Conservation (phyloP, 345 rosid species). For the Nephelium lappaceum region DNA sequence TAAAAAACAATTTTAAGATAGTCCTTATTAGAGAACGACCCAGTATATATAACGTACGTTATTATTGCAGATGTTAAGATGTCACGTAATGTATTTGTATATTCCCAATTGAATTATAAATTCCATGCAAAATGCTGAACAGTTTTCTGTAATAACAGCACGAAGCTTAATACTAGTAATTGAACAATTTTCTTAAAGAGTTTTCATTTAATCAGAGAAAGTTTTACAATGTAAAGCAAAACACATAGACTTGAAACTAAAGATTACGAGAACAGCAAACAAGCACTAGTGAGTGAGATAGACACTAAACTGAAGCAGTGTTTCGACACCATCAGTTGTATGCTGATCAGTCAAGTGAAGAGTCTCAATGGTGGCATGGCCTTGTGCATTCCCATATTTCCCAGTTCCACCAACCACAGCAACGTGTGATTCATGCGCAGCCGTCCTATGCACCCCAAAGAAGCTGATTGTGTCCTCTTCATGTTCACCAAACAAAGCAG, state of each 20-base stretch:
- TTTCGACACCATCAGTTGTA: slow-evolving; percentile 53
- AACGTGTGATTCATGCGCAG: slow-evolving; percentile 39
- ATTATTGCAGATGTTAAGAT: too few species aligned
- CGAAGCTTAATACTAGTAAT: too few species aligned
- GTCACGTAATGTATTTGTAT: too few species aligned
- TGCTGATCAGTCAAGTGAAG: slow-evolving; percentile 48
- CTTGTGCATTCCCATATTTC: slow-evolving; percentile 48
- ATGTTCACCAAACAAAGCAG: slow-evolving; percentile 30
- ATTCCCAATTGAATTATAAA: too few species aligned
- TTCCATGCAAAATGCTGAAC: too few species aligned
- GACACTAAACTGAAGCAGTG: slow-evolving; percentile 43
- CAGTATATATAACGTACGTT: too few species aligned
- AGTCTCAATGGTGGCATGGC: slow-evolving; percentile 46
- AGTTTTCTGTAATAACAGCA: too few species aligned
- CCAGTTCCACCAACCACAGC: slow-evolving; percentile 62
- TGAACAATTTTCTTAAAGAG: background rate
- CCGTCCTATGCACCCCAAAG: slow-evolving; percentile 65
- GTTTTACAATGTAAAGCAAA: background rate
- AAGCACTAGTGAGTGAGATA: slow-evolving; percentile 23
- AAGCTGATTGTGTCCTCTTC: slow-evolving; percentile 48
- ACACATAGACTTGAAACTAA: background rate
- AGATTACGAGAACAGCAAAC: slow-evolving; percentile 4
- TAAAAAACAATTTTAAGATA: too few species aligned
- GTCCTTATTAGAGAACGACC: too few species aligned
- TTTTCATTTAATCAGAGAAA: background rate